Evolutionary conservation across 305 asterid genomes (phyloP).

Genomic region (Ajuga reptans): DNA sequence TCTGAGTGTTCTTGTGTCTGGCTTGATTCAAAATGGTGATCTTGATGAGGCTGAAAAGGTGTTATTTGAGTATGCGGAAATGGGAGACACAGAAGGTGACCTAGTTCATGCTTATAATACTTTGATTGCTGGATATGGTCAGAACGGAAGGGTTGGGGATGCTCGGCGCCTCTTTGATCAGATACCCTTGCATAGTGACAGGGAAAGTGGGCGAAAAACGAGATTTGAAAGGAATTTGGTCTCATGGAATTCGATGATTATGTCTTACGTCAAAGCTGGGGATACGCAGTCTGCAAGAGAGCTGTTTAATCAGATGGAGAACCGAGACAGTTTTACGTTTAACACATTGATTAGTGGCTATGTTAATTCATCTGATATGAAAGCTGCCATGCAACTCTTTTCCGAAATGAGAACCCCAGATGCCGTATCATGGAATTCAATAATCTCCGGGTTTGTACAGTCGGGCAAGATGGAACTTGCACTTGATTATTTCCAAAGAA

Average conservation of each 20-base stretch:
- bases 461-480: slow-evolving; percentile 56
- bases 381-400: slow-evolving; percentile 52
- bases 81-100: slow-evolving; percentile 28
- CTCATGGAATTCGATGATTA: slow-evolving; percentile 83
- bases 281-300: slow-evolving; percentile 55
- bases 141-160: slow-evolving; percentile 57
- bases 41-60: slow-evolving; percentile 58
- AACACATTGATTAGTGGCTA: slow-evolving; percentile 70
- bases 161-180: slow-evolving; percentile 55
- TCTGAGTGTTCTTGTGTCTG: slow-evolving; percentile 55
- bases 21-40: slow-evolving; percentile 49
- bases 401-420: slow-evolving; percentile 57
- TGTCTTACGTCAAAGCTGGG: slow-evolving; percentile 62
- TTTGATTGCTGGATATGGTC: slow-evolving; percentile 79
- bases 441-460: slow-evolving; percentile 57
- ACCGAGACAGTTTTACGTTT: slow-evolving; percentile 56
- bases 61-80: slow-evolving; percentile 33
- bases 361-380: slow-evolving; percentile 46
- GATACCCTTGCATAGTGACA: slow-evolving; percentile 31
- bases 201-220: slow-evolving; percentile 13
- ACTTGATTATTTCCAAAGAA: slow-evolving; percentile 40
- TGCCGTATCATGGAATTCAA: slow-evolving; percentile 62
- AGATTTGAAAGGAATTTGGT: slow-evolving; percentile 50
- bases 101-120: slow-evolving; percentile 67
- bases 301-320: slow-evolving; percentile 57